phyloP scores from a whole-genome alignment of 805 yeast genomes.

The Isabelozyma rhagii region DNA sequence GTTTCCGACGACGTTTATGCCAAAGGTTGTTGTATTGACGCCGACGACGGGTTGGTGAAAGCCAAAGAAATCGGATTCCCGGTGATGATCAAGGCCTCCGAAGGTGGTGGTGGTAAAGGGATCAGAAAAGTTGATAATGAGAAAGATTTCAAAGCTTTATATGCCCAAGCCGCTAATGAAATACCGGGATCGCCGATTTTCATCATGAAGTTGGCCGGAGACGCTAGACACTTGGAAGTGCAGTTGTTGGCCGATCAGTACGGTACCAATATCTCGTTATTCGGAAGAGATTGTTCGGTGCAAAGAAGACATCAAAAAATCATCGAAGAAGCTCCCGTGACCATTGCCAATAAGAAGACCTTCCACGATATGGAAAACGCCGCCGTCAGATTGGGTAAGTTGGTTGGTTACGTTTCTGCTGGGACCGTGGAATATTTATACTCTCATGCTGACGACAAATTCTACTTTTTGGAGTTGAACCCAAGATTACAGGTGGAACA shows the following conservation, averaged over 20 bases:
- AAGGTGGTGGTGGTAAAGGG: slow-evolving; percentile 99
- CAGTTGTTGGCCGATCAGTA: slow-evolving; percentile 97
- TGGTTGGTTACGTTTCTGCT: slow-evolving; percentile 98
- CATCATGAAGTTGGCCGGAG: slow-evolving; percentile 95
- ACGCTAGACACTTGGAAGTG: slow-evolving; percentile 97
- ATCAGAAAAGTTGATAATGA: slow-evolving; percentile 91
- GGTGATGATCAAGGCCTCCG: slow-evolving; percentile 98
- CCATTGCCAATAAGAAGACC: slow-evolving; percentile 83
- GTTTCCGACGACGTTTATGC: slow-evolving; percentile 81
- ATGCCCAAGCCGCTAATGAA: slow-evolving; percentile 94
- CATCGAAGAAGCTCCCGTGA: slow-evolving; percentile 99
- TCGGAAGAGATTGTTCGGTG: slow-evolving; percentile 99
- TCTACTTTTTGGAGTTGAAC: slow-evolving; percentile 93
- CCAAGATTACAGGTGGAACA: slow-evolving; percentile 99
- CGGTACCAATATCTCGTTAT: slow-evolving; percentile 93
- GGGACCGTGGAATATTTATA: slow-evolving; percentile 98
- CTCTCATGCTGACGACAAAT: slow-evolving; percentile 90
- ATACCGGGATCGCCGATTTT: slow-evolving; percentile 99
- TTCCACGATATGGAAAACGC: slow-evolving; percentile 93
- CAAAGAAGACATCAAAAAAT: slow-evolving; percentile 99
- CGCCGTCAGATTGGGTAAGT: slow-evolving; percentile 93
- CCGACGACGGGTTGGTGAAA: slow-evolving; percentile 84
- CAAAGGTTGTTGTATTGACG: slow-evolving; percentile 80
- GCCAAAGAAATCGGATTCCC: slow-evolving; percentile 94
- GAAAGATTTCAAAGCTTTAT: slow-evolving; percentile 69